These are phyloP conservation scores for Ceratocystis huliohia DNA, from an alignment of 2,329 filamentous ascomycete species.

Conservation along the genomic window DNA sequence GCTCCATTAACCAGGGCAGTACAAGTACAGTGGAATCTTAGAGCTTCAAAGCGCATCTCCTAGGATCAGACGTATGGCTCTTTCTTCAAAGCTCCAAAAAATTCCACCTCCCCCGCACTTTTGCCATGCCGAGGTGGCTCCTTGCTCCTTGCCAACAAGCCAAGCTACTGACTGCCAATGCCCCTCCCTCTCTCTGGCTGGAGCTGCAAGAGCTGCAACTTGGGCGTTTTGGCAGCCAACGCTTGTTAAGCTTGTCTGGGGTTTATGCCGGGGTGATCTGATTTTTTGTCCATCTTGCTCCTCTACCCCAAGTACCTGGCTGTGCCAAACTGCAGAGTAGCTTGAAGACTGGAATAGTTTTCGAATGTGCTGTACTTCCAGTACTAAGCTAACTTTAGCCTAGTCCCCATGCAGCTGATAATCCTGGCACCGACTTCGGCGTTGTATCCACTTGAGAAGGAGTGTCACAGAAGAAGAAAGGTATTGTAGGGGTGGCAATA, in stretches of 20 bases:
- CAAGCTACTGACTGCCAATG: neutral
- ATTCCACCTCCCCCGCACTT: conserved; percentile 9
- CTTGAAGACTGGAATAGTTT: too few species aligned
- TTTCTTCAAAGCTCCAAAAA: neutral
- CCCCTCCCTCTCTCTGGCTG: neutral
- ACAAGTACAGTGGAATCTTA: neutral
- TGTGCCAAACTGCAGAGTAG: too few species aligned
- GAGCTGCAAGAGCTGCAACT: conserved; percentile 5
- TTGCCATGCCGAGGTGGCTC: neutral
- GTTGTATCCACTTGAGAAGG: neutral
- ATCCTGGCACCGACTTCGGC: conserved; percentile 8
- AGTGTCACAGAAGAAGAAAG: neutral
- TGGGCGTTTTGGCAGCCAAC: conserved; percentile 3
- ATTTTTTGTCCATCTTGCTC: neutral
- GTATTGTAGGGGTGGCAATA: neutral
- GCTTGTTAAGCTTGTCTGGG: conserved; percentile 4
- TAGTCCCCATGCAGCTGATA: neutral
- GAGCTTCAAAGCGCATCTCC: neutral
- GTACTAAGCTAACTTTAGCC: neutral
- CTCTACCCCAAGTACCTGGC: neutral
- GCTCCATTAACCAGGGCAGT: neutral
- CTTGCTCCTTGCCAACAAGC: neutral
- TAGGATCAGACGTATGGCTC: neutral
- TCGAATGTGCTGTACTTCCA: neutral
- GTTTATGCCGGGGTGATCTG: conserved; percentile 7